Conservation (phyloP, 73 alveolate genomes). For the Paramecium sonneborni region DNA sequence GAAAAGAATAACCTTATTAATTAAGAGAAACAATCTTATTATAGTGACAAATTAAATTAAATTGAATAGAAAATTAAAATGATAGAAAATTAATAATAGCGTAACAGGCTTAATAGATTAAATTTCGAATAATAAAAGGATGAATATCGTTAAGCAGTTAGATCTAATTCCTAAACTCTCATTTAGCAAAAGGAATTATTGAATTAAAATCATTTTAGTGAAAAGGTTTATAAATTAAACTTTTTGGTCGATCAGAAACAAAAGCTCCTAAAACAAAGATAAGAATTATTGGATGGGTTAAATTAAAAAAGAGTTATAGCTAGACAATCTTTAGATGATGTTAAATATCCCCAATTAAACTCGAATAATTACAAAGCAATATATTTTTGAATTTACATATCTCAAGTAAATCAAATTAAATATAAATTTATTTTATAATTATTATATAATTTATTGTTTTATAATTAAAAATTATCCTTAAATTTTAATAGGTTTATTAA, state of each 20-base stretch:
- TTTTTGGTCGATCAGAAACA: background rate
- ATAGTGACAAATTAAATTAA: background rate
- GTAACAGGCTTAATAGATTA: background rate
- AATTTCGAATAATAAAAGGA: background rate
- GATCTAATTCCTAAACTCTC: background rate
- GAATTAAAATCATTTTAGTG: background rate
- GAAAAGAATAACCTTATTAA: background rate
- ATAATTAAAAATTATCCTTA: too few species aligned
- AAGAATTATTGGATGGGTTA: background rate
- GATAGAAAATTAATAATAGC: background rate
- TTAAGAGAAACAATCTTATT: background rate
- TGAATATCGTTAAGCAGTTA: background rate
- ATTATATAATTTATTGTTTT: background rate
- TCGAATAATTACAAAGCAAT: constrained; percentile 14
- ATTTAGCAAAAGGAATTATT: background rate
- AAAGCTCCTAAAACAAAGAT: background rate
- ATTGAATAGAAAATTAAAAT: background rate
- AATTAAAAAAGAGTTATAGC: background rate
- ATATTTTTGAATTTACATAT: background rate
- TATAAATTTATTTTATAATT: background rate
- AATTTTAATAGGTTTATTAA: too few species aligned
- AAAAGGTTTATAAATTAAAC: background rate
- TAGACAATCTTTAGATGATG: constrained; percentile 25
- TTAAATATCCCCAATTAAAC: constrained; percentile 11
- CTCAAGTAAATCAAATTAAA: background rate